Percentiles rank a stretch among this genome's conserved stretches.
Conservation (phyloP, 495 filamentous ascomycete species). For the Trichoderma erinaceum region DNA sequence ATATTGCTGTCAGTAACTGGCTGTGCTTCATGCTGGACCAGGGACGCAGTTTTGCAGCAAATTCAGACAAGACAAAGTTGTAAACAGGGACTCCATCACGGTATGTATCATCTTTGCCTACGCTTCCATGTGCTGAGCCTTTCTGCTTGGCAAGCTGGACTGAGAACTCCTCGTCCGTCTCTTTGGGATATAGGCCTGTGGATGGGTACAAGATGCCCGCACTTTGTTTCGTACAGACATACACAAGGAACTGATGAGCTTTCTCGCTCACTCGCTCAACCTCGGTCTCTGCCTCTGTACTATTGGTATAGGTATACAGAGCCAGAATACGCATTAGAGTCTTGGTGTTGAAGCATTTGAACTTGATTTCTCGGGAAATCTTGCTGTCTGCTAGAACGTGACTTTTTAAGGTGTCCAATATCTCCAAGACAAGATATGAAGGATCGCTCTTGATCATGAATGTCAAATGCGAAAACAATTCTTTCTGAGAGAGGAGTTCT, state of each 20-base stretch:
- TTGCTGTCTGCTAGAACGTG: constrained; percentile 63
- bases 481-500: constrained; percentile 68
- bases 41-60: constrained; percentile 74
- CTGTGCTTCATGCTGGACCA: constrained; percentile 75
- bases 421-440: constrained; percentile 59
- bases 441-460: constrained; percentile 67
- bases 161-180: constrained; percentile 42
- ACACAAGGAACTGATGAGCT: constrained; percentile 65
- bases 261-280: constrained; percentile 45
- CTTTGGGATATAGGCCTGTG: constrained; percentile 65
- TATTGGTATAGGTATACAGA: constrained; percentile 58
- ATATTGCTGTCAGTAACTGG: constrained; percentile 72
- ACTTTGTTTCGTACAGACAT: constrained; percentile 63
- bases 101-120: constrained; percentile 58
- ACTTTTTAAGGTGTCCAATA: constrained; percentile 56
- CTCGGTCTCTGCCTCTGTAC: constrained; percentile 21
- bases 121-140: constrained; percentile 44
- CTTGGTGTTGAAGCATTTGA: constrained; percentile 60
- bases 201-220: constrained; percentile 63
- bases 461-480: constrained; percentile 61
- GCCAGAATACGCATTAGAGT: constrained; percentile 65
- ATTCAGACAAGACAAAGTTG: constrained; percentile 66
- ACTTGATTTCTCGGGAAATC: constrained; percentile 64
- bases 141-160: constrained; percentile 33
- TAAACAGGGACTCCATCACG: constrained; percentile 60